Conservation (phyloP, 2,329 filamentous ascomycete species). For the Alternaria consortialis region DNA sequence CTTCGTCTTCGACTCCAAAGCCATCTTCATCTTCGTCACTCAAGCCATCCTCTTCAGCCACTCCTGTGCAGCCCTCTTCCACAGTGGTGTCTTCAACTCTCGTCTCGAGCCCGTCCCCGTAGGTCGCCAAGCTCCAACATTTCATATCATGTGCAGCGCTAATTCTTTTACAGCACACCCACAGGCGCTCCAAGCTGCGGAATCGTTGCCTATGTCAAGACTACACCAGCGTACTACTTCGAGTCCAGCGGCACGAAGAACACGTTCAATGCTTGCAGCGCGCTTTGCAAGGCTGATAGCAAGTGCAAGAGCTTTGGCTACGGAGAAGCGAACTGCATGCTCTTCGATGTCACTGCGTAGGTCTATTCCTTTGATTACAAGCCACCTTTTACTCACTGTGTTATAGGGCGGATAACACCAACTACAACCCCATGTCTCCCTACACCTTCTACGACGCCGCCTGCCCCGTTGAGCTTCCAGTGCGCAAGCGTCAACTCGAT, state of each 20-base stretch:
- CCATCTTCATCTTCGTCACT: conserved; percentile 15
- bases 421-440: conserved; percentile 45
- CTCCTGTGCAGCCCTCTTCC: conserved; percentile 21
- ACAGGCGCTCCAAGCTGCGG: conserved; percentile 33
- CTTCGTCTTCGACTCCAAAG: conserved; percentile 3
- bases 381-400: neutral
- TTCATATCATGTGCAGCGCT: neutral
- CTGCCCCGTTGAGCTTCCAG: conserved; percentile 41
- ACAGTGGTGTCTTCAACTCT: conserved; percentile 24
- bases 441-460: conserved; percentile 46
- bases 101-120: conserved; percentile 34
- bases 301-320: conserved; percentile 47
- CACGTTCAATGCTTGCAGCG: conserved; percentile 39
- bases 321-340: conserved; percentile 47
- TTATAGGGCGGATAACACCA: conserved; percentile 40
- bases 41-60: conserved; percentile 19
- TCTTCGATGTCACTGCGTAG: conserved; percentile 45
- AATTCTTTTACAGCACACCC: conserved; percentile 25
- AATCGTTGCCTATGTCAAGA: conserved; percentile 44
- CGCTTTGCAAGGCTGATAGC: conserved; percentile 43
- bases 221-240: conserved; percentile 44
- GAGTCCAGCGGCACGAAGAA: conserved; percentile 47
- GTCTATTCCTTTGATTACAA: conserved; percentile 5
- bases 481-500: conserved; percentile 39
- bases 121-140: conserved; percentile 3